A percentile compares a stretch with the other conserved stretches of the same genome.
Evolutionary conservation across 2,329 filamentous ascomycete genomes (phyloP).

Genomic region (Cryphonectria carpinicola): DNA sequence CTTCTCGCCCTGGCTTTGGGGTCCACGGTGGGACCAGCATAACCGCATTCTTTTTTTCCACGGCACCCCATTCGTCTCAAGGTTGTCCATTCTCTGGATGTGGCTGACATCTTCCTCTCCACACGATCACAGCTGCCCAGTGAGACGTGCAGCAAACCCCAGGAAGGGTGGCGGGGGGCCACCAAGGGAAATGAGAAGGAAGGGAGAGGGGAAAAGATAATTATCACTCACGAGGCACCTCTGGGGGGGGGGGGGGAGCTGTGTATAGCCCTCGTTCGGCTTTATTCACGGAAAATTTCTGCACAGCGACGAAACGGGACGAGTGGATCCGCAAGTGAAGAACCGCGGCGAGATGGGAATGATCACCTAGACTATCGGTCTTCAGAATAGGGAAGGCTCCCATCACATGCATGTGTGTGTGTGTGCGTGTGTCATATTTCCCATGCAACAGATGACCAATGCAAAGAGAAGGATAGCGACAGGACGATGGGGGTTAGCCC

Average conservation of each 20-base stretch:
- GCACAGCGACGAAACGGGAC: not conserved
- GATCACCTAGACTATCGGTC: not conserved
- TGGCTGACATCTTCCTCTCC: not conserved
- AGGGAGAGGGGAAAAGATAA: not conserved
- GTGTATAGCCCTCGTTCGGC: not conserved
- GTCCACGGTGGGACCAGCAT: not conserved
- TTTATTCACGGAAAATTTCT: not conserved
- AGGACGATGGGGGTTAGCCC: not conserved
- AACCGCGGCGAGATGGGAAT: not conserved
- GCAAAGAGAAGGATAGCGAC: not conserved
- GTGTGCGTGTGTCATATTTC: not conserved
- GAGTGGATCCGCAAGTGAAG: not conserved
- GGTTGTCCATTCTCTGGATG: not conserved
- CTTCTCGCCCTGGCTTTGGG: not conserved
- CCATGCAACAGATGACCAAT: not conserved
- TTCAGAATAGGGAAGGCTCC: not conserved
- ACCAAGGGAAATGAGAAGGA: not conserved
- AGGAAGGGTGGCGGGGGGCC: not conserved
- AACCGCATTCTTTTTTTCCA: not conserved
- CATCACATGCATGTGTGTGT: not conserved
- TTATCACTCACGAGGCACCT: not conserved
- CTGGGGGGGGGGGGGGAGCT: not conserved
- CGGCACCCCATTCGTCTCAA: not conserved
- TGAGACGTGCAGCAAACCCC: not conserved
- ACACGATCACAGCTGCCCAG: not conserved